Conservation (phyloP, 768 basidiomycete species). For the Pluteus cervinus region DNA sequence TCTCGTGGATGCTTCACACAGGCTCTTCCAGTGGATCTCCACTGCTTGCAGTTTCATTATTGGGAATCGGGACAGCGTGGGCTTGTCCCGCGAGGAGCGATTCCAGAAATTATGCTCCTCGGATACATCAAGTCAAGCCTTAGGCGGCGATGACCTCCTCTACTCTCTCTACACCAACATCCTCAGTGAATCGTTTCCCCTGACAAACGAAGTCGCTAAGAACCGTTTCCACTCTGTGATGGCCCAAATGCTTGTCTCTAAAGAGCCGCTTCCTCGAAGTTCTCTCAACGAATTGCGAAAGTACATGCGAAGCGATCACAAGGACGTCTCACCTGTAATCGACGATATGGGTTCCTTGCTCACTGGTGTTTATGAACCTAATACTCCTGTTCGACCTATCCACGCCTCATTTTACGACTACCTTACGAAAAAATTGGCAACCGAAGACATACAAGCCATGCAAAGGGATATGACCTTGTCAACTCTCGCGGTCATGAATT, state of each 20-base stretch:
- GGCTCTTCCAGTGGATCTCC: slow-evolving; percentile 26
- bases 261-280: slow-evolving; percentile 1
- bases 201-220: neutral
- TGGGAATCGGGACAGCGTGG: no score
- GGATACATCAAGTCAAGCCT: no score
- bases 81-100: no score
- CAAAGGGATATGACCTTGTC: slow-evolving; percentile 6
- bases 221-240: slow-evolving; percentile 1
- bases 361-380: neutral
- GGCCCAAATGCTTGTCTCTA: neutral
- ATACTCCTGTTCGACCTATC: slow-evolving; percentile 19
- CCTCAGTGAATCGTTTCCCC: no score
- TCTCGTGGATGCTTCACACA: slow-evolving; percentile 18
- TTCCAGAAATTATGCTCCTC: no score
- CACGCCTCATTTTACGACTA: slow-evolving; percentile 31
- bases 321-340: neutral
- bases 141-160: no score
- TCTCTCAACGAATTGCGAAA: neutral
- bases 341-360: neutral
- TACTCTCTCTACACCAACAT: no score
- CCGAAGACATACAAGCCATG: slow-evolving; percentile 13
- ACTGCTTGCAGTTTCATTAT: slow-evolving; percentile 21
- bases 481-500: slow-evolving; percentile 4
- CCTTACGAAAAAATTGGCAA: slow-evolving; percentile 17
- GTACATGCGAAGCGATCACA: no score